These are phyloP conservation scores for Mycena haematopus DNA, from an alignment of 768 basidiomycete species.

Conservation along the genomic window DNA sequence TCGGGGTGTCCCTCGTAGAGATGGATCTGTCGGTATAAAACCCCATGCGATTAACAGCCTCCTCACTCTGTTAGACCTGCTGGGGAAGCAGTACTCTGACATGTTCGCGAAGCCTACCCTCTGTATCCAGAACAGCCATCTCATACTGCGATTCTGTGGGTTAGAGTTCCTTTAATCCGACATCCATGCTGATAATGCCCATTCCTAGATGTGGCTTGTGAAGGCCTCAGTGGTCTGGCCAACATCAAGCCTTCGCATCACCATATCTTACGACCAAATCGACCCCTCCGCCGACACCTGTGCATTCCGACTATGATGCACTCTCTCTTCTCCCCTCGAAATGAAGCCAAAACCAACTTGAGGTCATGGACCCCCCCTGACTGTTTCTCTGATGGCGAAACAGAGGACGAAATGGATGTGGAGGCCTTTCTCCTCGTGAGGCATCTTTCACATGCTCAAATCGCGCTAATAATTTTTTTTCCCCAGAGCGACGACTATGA, in stretches of 20 bases:
- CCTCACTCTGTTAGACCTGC: no score
- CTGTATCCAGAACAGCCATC: no score
- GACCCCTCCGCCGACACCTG: background rate
- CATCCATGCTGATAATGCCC: background rate
- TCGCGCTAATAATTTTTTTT: no score
- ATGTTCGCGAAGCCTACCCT: no score
- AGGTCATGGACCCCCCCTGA: background rate
- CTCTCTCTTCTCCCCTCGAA: background rate
- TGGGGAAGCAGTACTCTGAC: no score
- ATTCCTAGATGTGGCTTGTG: background rate
- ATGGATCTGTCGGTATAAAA: no score
- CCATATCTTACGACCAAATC: background rate
- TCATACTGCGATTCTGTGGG: no score
- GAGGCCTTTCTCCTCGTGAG: background rate
- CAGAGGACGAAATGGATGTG: background rate
- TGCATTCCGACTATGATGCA: background rate
- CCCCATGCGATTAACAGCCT: no score
- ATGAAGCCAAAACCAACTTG: background rate
- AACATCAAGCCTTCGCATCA: no score
- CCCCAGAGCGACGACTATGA: background rate
- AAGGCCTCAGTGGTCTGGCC: background rate
- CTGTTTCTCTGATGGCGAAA: background rate
- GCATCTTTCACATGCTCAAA: background rate
- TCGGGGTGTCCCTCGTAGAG: no score
- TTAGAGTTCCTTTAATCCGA: no score